Conservation (phyloP, 345 rosid genomes). For the Populus ilicifolia region DNA sequence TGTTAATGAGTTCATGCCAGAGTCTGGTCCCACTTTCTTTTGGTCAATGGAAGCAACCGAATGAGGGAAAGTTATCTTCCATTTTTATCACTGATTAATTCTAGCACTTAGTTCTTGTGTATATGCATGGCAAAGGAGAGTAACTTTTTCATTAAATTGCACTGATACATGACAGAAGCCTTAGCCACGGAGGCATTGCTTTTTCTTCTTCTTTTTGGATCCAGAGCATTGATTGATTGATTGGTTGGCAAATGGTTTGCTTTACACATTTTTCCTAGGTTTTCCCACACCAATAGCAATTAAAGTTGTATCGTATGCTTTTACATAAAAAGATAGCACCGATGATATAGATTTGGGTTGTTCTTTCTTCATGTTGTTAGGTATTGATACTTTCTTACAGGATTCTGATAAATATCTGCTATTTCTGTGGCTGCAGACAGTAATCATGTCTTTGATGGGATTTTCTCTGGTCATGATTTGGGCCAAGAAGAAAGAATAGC, state of each 20-base stretch:
- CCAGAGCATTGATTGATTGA: background rate
- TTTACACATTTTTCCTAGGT: background rate
- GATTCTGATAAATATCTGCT: background rate
- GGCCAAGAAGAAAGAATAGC: slow-evolving; percentile 46
- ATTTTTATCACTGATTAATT: background rate
- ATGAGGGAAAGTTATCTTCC: background rate
- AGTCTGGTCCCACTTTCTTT: background rate
- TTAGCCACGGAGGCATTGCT: background rate
- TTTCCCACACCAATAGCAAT: background rate
- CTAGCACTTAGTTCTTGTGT: background rate
- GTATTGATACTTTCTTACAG: background rate
- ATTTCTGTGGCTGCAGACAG: slow-evolving; percentile 60
- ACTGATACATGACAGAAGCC: background rate
- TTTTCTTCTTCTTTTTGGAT: background rate
- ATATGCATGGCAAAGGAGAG: background rate
- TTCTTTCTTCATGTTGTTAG: background rate
- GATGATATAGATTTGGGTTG: background rate
- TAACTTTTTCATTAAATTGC: background rate
- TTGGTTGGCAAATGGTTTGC: background rate
- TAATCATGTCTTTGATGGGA: slow-evolving; percentile 94
- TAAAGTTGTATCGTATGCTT: background rate
- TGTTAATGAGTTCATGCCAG: background rate
- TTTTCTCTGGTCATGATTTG: slow-evolving; percentile 81
- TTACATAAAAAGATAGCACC: background rate
- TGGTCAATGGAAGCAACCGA: background rate